Percentiles rank a stretch among this genome's conserved stretches.
Evolutionary conservation across 768 basidiomycete genomes (phyloP).

Genomic region (Xanthoconium stramineum): DNA sequence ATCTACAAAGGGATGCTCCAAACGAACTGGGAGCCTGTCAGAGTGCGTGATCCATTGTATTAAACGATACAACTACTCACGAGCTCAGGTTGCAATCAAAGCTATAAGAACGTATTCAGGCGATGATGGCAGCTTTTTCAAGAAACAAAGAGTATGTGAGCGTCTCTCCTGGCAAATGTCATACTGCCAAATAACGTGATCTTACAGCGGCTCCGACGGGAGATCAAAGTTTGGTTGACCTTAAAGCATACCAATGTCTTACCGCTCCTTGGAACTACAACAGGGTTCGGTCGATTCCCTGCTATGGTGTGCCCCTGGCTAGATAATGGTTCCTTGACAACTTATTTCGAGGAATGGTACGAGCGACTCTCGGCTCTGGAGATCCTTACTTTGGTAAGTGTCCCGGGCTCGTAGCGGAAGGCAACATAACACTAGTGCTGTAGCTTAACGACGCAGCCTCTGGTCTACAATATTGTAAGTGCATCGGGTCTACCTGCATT

Average conservation of each 20-base stretch:
- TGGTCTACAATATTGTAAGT: constrained; percentile 20
- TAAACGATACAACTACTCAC: background rate
- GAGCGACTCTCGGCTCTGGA: constrained; percentile 3
- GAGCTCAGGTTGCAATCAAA: constrained; percentile 13
- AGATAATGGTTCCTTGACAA: constrained; percentile 21
- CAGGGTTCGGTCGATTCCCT: constrained; percentile 26
- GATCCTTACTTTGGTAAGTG: constrained; percentile 8
- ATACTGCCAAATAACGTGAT: background rate
- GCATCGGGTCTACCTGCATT: background rate
- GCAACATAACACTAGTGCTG: background rate
- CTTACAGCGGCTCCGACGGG: constrained; percentile 27
- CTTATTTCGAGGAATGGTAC: constrained; percentile 17
- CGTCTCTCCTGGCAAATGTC: background rate
- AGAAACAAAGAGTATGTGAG: constrained; percentile 5
- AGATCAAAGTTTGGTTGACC: constrained; percentile 27
- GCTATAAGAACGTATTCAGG: constrained; percentile 15
- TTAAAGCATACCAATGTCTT: constrained; percentile 25
- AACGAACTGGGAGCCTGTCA: background rate
- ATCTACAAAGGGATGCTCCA: constrained; percentile 16
- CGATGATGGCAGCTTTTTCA: constrained; percentile 10
- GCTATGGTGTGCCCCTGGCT: constrained; percentile 32
- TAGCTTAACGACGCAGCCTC: constrained; percentile 19
- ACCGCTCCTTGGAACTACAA: constrained; percentile 13
- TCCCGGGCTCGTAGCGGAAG: background rate
- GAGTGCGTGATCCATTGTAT: background rate